Evolutionary conservation across 2,329 filamentous ascomycete genomes (phyloP), one percentile per base, ranked within the genome.

Genomic region (Acephala macrosclerotiorum): DNA sequence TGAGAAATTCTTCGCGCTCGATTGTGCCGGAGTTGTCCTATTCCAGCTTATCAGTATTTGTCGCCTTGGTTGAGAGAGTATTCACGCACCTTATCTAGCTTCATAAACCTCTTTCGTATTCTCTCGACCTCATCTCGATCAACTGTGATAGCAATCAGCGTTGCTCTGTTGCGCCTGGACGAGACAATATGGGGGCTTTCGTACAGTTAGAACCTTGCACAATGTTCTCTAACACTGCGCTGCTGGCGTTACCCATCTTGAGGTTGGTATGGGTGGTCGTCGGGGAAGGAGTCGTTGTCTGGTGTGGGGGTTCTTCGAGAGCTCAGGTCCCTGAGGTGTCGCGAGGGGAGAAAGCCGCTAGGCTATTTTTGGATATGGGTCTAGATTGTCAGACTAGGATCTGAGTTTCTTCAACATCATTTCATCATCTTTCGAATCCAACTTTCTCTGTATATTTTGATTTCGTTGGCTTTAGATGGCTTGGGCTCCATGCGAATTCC

Each of bases 1-100:
- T 96, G 71, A 99, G 89, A 80, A 99, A 99, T 80, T 99, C 96
- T 78, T 98, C 95, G 76, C 96, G 94, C 81, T 99, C 96, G 81
- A 99, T 97, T 57, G 96, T 98, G 73, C 96, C 96, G 16, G 94
- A 97, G 83, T 96, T 96, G 80, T 99, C 95, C 95, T 97, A 72
- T 61, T 60, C 45, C 25, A 35, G 29, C 51, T 49, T 12, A 45
- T 49, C 47, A 66, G 66, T 62, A 55, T 60, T 40, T 36, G 18
- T 55, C 22, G 42, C 36, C 20, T 11, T 22, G 8, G 29, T 18
- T 49, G 2, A 22, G 12, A 22, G 11, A 45, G 20, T 45, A 35
- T 63, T 22, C 58, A 72, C 82, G 72, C 81, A 96, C 95, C 88
- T 97, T 98, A 81, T 99, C 96, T 67, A 99, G 85, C 83, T 99